These are phyloP conservation scores for Spathaspora passalidarum DNA, from an alignment of 805 yeast species.

Conservation along the genomic window DNA sequence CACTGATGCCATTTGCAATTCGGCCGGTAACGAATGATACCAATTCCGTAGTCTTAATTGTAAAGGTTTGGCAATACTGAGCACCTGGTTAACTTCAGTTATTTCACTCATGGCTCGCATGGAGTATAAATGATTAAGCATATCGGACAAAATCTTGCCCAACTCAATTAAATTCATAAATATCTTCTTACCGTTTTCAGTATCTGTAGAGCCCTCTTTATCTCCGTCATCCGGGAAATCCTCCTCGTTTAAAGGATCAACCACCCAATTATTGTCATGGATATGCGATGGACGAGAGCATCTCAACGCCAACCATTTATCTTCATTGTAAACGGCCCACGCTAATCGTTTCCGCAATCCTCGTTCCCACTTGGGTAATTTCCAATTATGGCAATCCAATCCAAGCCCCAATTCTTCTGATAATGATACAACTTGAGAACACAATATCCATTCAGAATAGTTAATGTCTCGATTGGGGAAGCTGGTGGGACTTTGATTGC, in stretches of 20 bases:
- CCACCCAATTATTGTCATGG: constrained; percentile 76
- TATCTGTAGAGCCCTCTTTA: constrained; percentile 63
- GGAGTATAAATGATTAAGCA: constrained; percentile 69
- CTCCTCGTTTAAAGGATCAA: constrained; percentile 60
- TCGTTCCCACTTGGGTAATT: constrained; percentile 92
- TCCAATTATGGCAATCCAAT: constrained; percentile 88
- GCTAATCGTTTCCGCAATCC: constrained; percentile 84
- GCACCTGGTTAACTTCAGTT: constrained; percentile 60
- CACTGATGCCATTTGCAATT: constrained; percentile 59
- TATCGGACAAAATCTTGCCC: constrained; percentile 67
- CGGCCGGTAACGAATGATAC: constrained; percentile 70
- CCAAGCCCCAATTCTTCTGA: constrained; percentile 92
- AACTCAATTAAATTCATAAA: constrained; percentile 67
- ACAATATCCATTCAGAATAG: constrained; percentile 76
- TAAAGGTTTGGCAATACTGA: constrained; percentile 76
- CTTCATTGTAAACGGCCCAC: constrained; percentile 94
- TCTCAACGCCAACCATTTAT: constrained; percentile 82
- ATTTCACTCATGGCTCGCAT: constrained; percentile 59
- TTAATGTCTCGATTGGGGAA: constrained; percentile 28
- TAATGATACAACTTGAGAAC: constrained; percentile 81
- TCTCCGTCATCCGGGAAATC: constrained; percentile 73
- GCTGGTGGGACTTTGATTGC: background rate
- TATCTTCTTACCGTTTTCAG: constrained; percentile 64
- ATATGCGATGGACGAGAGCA: constrained; percentile 86
- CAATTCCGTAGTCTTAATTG: constrained; percentile 69